phyloP scores from a whole-genome alignment of 352 stramenopile genomes.

The Hyaloperonospora brassicae region DNA sequence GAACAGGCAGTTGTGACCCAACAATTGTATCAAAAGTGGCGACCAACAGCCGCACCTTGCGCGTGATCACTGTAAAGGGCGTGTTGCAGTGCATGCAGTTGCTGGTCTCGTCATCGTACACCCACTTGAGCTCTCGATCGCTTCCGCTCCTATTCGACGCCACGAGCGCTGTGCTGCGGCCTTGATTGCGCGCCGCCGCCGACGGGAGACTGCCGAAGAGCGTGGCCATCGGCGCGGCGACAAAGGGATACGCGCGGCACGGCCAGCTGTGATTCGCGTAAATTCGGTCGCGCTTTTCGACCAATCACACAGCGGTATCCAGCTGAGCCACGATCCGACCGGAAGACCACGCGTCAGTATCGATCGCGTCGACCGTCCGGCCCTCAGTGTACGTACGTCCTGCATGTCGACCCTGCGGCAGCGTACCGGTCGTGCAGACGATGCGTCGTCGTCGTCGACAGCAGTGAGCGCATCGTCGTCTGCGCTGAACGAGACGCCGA shows the following conservation, averaged over 20 bases:
- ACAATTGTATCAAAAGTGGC: no score
- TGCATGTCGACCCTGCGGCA: constrained; percentile 32
- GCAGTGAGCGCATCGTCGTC: constrained; percentile 17
- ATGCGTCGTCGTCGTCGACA: constrained; percentile 9
- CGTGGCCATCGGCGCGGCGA: constrained; percentile 38
- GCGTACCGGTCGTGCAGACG: constrained; percentile 20
- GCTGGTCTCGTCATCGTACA: constrained; percentile 75
- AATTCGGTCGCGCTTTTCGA: no score
- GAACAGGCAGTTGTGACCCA: background rate
- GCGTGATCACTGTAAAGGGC: constrained; percentile 70
- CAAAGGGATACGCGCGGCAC: no score
- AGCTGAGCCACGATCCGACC: no score
- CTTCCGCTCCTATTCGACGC: constrained; percentile 17
- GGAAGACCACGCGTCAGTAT: no score
- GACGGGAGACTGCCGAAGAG: constrained; percentile 65
- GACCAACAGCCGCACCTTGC: constrained; percentile 41
- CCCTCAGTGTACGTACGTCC: no score
- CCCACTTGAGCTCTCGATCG: constrained; percentile 69
- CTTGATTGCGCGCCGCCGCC: constrained; percentile 42
- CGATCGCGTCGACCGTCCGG: no score
- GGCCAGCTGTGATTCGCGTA: no score
- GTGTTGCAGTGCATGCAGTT: constrained; percentile 87
- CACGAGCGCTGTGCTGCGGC: constrained; percentile 36
- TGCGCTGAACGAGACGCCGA: constrained; percentile 5
- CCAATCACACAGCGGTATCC: no score